Base-by-base conservation (phyloP, 306 rosid genomes). In the Alnus rubra region DNA sequence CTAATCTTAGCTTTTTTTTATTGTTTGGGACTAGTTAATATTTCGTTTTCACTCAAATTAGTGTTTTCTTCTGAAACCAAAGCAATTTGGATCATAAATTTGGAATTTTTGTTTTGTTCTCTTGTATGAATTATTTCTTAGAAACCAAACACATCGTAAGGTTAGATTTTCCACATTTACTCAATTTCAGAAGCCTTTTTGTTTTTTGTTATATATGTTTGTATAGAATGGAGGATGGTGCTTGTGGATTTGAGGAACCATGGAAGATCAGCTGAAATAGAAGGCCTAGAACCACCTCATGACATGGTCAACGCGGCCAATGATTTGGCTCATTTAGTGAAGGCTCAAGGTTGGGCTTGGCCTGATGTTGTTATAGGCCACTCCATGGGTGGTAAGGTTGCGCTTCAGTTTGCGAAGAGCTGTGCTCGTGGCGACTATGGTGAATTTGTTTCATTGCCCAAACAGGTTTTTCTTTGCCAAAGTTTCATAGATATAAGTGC, bases 361-460 rank as follows among this genome's bases (percentile, higher is more conserved):
- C 98, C 98, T 2, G 98, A 95, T 79, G 94, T 92, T 85, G 96
- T 94, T 77, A 60, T 94, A 13, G 98, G 97, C 0, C 97, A 94
- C 65, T 94, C 98, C 79, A 67, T 92, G 96, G 98, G 98, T 64
- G 98, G 98, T 9, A 94, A 94, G 74, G 95, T 92, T 42, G 95
- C 91, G 75, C 80, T 94, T 42, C 97, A 94, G 53, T 91, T 75
- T 82, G 86, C 82, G 0, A 71, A 88, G 82, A 90, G 94, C 79
- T 87, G 94, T 84, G 87, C 82, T 77, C 81, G 74, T 44, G 92
- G 97, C 23, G 84, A 94, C 0, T 94, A 88, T 76, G 97, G 98
- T 15, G 84, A 82, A 79, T 84, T 87, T 49, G 87, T 83, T 73
- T 55, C 69, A 13, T 77, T 72, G 82, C 98, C 98, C 15, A 89